Base-by-base conservation (phyloP, 768 basidiomycete species). In the Kwoniella sp. region DNA sequence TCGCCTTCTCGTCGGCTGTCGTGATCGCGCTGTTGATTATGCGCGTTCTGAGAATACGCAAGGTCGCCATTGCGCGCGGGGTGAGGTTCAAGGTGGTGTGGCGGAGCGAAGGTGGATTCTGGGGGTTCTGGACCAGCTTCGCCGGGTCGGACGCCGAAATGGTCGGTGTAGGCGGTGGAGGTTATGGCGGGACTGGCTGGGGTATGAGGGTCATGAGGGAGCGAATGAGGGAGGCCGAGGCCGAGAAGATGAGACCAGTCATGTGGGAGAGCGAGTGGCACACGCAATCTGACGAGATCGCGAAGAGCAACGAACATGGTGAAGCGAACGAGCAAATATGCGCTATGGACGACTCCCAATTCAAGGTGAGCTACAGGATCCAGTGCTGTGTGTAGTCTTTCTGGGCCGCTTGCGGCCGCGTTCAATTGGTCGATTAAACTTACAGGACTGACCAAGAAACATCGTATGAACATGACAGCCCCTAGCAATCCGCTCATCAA, bases 191-290 rank as follows among this genome's bases (percentile, higher is more conserved):
- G 0, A 55, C 53, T 17, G 22, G 31, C 13, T 47, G 55, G 47
- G 57, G 30, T 37, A 58, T 63, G 62, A 63, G 51, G 61, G 31
- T 45, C 45, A 41, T 56, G n/a, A 41, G 11, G 29, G 53, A 20
- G 26, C 13, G 45, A 25, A 29, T 22, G 51, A 55, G 29, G 57
- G 51, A 47, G 34, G 34, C 23, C 2, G 37, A 29, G 55, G 47
- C 8, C 7, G 50, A 4, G 13, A 45, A 55, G 51, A 41, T 50
- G 31, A 63, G 15, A 38, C 66, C 66, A 1, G 31, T 47, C 25
- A 58, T 68, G 41, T 68, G 66, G 61, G 66, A 68, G 57, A 51
- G 23, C 13, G 28, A 53, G 1, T 65, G 63, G 63, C 13, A 48
- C 12, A 26, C n/a, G 45, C 38, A 25, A 55, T 28, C 25, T 45